Conservation (phyloP, 176 grass and related monocot species). For the Alloteropsis semialata region DNA sequence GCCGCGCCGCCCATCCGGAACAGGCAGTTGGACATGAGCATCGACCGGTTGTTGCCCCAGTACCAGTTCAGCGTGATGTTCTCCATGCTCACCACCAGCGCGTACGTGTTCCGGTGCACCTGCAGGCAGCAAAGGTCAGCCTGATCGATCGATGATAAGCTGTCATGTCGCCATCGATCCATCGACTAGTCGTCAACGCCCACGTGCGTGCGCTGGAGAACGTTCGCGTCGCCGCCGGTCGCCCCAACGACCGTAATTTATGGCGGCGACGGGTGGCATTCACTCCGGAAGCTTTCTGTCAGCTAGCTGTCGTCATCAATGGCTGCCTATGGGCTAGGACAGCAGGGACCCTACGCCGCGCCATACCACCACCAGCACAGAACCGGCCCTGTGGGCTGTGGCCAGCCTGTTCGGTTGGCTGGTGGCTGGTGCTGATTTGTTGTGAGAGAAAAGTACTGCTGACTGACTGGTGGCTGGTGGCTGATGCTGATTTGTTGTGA, state of each 20-base stretch:
- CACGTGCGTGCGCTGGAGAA: neutral
- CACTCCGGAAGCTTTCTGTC: neutral
- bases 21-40: constrained; percentile 96
- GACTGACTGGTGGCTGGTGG: too few species aligned
- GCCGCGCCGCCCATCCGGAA: constrained; percentile 97
- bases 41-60: constrained; percentile 85
- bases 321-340: too few species aligned
- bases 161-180: too few species aligned
- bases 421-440: too few species aligned
- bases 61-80: constrained; percentile 98
- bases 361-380: neutral
- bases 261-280: neutral
- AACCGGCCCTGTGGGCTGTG: neutral
- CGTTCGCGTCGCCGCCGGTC: neutral
- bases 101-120: constrained; percentile 86
- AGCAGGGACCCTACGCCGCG: neutral
- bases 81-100: constrained; percentile 94
- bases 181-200: neutral
- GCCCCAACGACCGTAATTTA: neutral
- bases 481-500: too few species aligned
- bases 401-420: too few species aligned
- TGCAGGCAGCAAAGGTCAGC: neutral
- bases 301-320: constrained; percentile 32
- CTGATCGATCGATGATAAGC: neutral
- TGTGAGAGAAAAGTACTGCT: too few species aligned